These are phyloP conservation scores for Fonsecaea nubica DNA, from an alignment of 2,329 filamentous ascomycete species.

Conservation along the genomic window DNA sequence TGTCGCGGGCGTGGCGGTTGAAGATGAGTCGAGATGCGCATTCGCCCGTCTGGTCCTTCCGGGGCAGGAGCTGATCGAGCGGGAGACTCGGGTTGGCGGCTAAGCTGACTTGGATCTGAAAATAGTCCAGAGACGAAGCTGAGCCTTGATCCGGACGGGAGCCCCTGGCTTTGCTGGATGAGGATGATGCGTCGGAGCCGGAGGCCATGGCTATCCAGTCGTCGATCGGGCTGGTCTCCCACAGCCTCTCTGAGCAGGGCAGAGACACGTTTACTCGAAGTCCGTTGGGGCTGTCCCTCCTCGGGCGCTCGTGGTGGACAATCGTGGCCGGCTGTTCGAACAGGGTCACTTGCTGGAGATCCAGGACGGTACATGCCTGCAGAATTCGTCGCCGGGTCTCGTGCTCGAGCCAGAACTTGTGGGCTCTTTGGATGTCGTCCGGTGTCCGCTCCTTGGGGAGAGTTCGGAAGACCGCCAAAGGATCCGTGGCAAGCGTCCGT, in stretches of 20 bases:
- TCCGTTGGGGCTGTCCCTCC: constrained; percentile 21
- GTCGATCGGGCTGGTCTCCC: constrained; percentile 43
- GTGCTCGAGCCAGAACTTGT: constrained; percentile 47
- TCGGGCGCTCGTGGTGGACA: constrained; percentile 38
- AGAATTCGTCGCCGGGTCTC: constrained; percentile 46
- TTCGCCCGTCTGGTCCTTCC: constrained; percentile 20
- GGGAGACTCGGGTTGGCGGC: constrained; percentile 23
- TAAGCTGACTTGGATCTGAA: constrained; percentile 35
- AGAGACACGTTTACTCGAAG: constrained; percentile 41
- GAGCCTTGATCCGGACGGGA: constrained; percentile 9
- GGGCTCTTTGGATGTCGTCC: constrained; percentile 42
- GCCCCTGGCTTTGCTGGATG: constrained; percentile 19
- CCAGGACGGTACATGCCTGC: constrained; percentile 46
- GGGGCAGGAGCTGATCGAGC: constrained; percentile 19
- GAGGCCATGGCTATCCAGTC: constrained; percentile 42
- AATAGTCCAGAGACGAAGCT: constrained; percentile 29
- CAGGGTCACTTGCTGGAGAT: constrained; percentile 44
- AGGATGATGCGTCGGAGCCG: constrained; percentile 11
- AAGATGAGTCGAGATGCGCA: constrained; percentile 37
- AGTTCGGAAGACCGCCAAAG: constrained; percentile 43
- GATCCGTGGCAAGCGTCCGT: constrained; percentile 43
- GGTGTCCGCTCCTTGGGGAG: constrained; percentile 39
- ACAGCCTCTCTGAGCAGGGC: constrained; percentile 44
- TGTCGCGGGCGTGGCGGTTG: constrained; percentile 44
- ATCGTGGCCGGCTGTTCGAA: constrained; percentile 45